Evolutionary conservation across 495 filamentous ascomycete species (phyloP), one percentile per base, ranked within the genome.

Genomic region (Penicillium tannophilum): DNA sequence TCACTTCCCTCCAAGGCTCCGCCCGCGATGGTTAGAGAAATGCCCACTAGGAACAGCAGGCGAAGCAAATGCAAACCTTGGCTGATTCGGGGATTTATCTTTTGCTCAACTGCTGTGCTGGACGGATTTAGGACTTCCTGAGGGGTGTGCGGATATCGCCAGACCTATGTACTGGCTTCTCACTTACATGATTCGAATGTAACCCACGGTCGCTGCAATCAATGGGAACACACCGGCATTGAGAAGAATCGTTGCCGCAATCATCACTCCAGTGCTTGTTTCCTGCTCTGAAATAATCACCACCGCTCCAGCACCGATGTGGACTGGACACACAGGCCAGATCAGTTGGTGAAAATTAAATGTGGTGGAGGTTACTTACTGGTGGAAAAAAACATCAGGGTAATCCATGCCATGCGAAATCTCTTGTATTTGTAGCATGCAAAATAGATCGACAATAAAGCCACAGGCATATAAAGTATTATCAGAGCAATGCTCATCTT

Each of bases 181-280:
- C 28, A 58, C 62, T 60, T 55, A 69, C 67, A 72, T 70, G 46
- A 70, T 66, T 14, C 65, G 63, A 28, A 72, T 53, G 14, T 68
- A 58, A 1, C 69, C 69, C 19, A 70, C 51, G 19, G 67, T 69
- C 1, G 67, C 64, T 8, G 58, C 62, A 16, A 72, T 63, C 19
- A 69, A 61, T 9, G 69, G 69, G 30, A 70, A 63, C 14, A 68
- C 54, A 36, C 69, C 69, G 11, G 64, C 55, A 50, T 67, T 68
- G 30, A 66, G 52, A 6, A 72, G 61, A 26, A 72, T 72, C 14
- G 56, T 43, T 4, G 67, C 48, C 3, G 64, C 67, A 3, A 70
- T 50, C 31, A 58, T 55, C 16, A 72, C 57, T 6, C 66, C 64
- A 4, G 49, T 63, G 28, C 44, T 60, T 30, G 60, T 53, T 1